Percentiles rank a stretch among this genome's conserved stretches.
phyloP scores from a whole-genome alignment of 768 basidiomycete species.

The Gymnopilus dilepis region DNA sequence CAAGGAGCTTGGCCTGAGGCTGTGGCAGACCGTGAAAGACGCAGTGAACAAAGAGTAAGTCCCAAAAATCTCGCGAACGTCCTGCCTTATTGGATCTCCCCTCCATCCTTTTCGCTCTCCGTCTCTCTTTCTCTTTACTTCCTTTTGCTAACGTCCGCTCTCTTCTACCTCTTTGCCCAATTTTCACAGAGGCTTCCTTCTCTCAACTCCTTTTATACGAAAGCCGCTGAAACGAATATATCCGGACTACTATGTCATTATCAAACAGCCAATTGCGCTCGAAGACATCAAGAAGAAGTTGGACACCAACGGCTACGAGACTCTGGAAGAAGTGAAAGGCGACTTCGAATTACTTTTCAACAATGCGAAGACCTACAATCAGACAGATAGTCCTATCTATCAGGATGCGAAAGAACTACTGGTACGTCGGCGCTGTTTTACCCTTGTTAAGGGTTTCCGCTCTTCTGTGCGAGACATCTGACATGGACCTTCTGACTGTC shows the following conservation, averaged over 20 bases:
- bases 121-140: slow-evolving; percentile 23
- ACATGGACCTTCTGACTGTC: slow-evolving; percentile 8
- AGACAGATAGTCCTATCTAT: slow-evolving; percentile 79
- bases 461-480: slow-evolving; percentile 7
- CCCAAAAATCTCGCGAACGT: slow-evolving; percentile 37
- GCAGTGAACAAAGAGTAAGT: slow-evolving; percentile 90
- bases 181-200: slow-evolving; percentile 60
- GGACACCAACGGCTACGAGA: slow-evolving; percentile 60
- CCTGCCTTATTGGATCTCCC: slow-evolving; percentile 47
- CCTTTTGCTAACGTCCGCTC: slow-evolving; percentile 32
- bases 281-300: slow-evolving; percentile 88
- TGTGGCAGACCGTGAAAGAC: slow-evolving; percentile 83
- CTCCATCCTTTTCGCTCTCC: slow-evolving; percentile 27
- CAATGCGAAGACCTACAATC: slow-evolving; percentile 85
- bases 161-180: slow-evolving; percentile 14
- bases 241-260: slow-evolving; percentile 86
- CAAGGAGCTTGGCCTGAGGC: slow-evolving; percentile 68
- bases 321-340: slow-evolving; percentile 67
- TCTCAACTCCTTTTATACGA: slow-evolving; percentile 70
- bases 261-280: slow-evolving; percentile 82
- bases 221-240: slow-evolving; percentile 75
- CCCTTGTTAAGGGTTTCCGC: background rate
- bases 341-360: slow-evolving; percentile 81
- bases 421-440: slow-evolving; percentile 49
- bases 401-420: slow-evolving; percentile 82